Percentiles rank a stretch among this genome's conserved stretches.
These are phyloP conservation scores for Pluteus cervinus DNA, from an alignment of 768 basidiomycete genomes.

Conservation along the genomic window DNA sequence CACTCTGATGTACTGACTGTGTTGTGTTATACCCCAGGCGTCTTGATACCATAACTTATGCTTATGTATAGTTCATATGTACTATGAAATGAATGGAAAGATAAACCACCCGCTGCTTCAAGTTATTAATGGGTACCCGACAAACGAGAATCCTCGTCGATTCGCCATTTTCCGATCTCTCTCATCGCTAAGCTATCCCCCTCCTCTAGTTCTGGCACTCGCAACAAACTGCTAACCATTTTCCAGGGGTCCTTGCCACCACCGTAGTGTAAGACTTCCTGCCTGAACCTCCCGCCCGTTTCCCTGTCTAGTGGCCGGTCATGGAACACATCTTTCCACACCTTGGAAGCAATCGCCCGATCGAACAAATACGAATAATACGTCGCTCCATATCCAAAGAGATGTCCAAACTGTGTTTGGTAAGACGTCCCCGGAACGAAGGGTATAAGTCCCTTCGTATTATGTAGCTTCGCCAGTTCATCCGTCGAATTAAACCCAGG, in stretches of 20 bases:
- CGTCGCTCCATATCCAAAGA: constrained; percentile 95
- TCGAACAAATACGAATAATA: constrained; percentile 99
- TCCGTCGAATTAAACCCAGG: constrained; percentile 68
- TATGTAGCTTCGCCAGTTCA: constrained; percentile 54
- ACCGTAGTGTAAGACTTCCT: constrained; percentile 70
- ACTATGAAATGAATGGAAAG: not conserved
- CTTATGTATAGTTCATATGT: too few species aligned
- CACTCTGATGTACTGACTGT: too few species aligned
- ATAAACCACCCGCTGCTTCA: not conserved
- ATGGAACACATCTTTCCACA: constrained; percentile 76
- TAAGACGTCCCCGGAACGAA: constrained; percentile 82
- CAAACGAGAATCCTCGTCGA: constrained; percentile 65
- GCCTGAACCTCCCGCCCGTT: constrained; percentile 77
- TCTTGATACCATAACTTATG: too few species aligned
- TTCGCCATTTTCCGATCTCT: constrained; percentile 84
- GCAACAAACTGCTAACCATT: constrained; percentile 75
- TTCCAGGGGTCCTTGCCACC: constrained; percentile 93
- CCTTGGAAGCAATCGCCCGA: constrained; percentile 89
- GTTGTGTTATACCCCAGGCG: too few species aligned
- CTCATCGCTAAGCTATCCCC: constrained; percentile 86
- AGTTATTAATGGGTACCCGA: constrained; percentile 49
- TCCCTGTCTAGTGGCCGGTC: constrained; percentile 61
- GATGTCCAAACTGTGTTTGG: constrained; percentile 93
- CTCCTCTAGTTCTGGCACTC: constrained; percentile 51
- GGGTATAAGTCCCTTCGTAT: constrained; percentile 73